These are phyloP conservation scores for Sugiyamaella smithiae DNA, from an alignment of 805 yeast species.

Conservation along the genomic window DNA sequence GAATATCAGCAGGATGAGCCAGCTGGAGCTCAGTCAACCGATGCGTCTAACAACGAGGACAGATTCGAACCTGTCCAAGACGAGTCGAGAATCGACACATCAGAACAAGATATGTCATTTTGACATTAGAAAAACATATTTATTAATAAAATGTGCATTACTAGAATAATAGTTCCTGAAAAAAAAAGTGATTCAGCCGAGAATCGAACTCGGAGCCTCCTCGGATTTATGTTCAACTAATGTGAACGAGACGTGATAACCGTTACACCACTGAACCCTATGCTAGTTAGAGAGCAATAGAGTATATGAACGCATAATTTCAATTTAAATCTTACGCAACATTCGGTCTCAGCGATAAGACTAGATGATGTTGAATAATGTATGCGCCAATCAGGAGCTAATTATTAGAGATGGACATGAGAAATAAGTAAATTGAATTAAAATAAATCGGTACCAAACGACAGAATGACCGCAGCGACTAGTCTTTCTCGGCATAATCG, in stretches of 20 bases:
- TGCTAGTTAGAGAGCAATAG: no score
- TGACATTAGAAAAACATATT: background rate
- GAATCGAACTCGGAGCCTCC: conserved; percentile 29
- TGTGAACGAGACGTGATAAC: conserved; percentile 30
- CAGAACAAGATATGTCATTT: background rate
- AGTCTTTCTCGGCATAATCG: conserved; percentile 5
- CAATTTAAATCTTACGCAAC: no score
- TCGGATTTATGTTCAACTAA: conserved; percentile 19
- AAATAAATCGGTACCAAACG: no score
- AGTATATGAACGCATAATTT: no score
- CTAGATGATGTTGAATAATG: no score
- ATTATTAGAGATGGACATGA: no score
- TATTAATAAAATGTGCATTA: background rate
- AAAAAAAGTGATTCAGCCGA: conserved; percentile 25
- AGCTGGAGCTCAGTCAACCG: no score
- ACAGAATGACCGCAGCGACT: no score
- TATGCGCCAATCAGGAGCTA: no score
- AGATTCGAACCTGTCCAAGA: background rate
- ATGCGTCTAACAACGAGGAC: background rate
- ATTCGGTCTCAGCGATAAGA: no score
- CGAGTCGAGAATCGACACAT: background rate
- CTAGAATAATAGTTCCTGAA: background rate
- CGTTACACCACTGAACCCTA: conserved; percentile 28
- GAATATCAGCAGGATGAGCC: conserved; percentile 14
- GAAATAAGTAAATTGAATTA: no score